These are phyloP conservation scores for Citrullus mucosospermus DNA, from an alignment of 306 rosid genomes.

Conservation along the genomic window DNA sequence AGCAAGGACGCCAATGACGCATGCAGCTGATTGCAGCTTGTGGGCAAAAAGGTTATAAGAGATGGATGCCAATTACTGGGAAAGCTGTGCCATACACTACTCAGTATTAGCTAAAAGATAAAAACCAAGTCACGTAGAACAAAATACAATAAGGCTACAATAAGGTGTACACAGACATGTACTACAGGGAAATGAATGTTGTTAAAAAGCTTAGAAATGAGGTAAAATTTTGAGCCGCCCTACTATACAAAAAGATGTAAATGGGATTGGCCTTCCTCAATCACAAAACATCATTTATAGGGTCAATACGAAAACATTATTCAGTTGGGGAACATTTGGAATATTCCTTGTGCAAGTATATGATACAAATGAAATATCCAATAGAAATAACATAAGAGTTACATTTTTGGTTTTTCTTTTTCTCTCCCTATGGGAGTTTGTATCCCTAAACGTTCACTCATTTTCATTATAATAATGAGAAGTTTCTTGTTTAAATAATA, in stretches of 20 bases:
- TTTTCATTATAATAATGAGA: too few species aligned
- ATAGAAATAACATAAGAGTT: not conserved
- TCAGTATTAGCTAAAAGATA: not conserved
- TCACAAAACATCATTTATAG: not conserved
- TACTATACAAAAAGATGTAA: not conserved
- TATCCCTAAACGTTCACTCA: too few species aligned
- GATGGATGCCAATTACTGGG: not conserved
- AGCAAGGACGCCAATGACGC: not conserved
- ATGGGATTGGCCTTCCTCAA: not conserved
- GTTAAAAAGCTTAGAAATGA: not conserved
- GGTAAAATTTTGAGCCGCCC: not conserved
- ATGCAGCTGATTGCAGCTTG: not conserved
- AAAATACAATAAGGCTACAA: not conserved
- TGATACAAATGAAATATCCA: not conserved
- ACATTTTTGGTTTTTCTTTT: not conserved
- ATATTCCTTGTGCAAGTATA: not conserved
- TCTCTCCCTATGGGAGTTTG: too few species aligned
- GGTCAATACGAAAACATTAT: not conserved
- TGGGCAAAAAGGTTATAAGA: not conserved
- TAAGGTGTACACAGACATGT: not conserved
- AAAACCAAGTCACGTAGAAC: not conserved
- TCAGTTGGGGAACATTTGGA: not conserved
- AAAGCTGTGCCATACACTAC: not conserved
- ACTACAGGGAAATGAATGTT: not conserved
- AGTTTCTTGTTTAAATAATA: too few species aligned